Conservation (phyloP, 805 yeast genomes). For the Metschnikowia proteae region DNA sequence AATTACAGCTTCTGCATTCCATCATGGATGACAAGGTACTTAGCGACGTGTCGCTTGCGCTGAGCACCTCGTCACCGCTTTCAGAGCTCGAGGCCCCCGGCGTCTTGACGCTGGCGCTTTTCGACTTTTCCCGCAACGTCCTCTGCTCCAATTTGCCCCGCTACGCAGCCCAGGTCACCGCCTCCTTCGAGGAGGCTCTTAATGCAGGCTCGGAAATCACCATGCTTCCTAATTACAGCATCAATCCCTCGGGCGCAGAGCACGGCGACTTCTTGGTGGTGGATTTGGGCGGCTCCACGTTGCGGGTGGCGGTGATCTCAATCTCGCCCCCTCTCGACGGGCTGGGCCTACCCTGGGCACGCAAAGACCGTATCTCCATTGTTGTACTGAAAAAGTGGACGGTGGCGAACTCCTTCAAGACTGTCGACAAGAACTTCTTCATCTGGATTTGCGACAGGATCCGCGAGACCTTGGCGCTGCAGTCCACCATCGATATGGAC, state of each 20-base stretch:
- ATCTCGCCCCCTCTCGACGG: conserved; percentile 21
- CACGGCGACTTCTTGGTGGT: conserved; percentile 41
- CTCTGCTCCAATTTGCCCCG: conserved; percentile 4
- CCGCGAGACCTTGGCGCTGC: conserved; percentile 23
- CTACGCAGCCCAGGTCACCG: conserved; percentile 21
- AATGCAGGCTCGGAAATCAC: conserved; percentile 24
- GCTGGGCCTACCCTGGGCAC: background rate
- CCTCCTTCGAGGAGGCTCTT: conserved; percentile 31
- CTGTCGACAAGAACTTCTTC: conserved; percentile 42
- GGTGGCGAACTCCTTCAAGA: conserved; percentile 36
- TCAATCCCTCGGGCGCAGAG: conserved; percentile 35
- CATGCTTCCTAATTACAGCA: conserved; percentile 41
- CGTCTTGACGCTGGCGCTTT: conserved; percentile 9
- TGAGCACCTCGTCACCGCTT: conserved; percentile 9
- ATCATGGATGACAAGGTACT: conserved; percentile 3
- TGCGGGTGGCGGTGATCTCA: conserved; percentile 39
- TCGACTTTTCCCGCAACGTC: conserved; percentile 6
- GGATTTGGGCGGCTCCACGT: conserved; percentile 58
- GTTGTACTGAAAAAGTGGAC: conserved; percentile 36
- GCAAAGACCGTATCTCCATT: conserved; percentile 24
- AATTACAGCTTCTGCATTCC: no score
- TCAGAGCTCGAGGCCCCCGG: conserved; percentile 5
- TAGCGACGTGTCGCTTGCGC: conserved; percentile 10
- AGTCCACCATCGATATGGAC: conserved; percentile 13
- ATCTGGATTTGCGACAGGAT: conserved; percentile 37